Percentiles rank a stretch among this genome's conserved stretches.
phyloP scores from a whole-genome alignment of 495 filamentous ascomycete genomes.

The Entonaema liquescens region DNA sequence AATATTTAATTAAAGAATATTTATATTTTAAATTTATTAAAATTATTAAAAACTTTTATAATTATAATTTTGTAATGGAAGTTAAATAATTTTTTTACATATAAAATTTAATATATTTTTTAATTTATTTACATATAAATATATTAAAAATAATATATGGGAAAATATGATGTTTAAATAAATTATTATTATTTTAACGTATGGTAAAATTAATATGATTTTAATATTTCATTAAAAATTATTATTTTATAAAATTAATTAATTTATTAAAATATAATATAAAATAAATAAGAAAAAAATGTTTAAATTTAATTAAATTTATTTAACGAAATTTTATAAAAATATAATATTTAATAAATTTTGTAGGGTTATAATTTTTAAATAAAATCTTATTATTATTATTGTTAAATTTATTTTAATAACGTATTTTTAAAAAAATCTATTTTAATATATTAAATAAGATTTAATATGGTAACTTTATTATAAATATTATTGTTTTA shows the following conservation, averaged over 20 bases:
- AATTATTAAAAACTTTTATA: neutral
- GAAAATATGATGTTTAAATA: neutral
- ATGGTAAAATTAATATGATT: neutral
- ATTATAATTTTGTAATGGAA: neutral
- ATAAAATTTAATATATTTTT: neutral
- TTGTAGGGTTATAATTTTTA: neutral
- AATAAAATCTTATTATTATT: neutral
- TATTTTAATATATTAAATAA: neutral
- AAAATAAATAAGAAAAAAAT: neutral
- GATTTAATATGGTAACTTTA: neutral
- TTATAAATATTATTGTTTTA: neutral
- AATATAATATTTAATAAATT: neutral
- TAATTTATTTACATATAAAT: neutral
- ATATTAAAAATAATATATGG: neutral
- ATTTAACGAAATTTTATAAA: neutral
- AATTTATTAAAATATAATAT: neutral
- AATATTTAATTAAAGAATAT: neutral
- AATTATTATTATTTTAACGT: neutral
- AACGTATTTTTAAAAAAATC: neutral
- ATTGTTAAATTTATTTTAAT: neutral
- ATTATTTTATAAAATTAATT: neutral
- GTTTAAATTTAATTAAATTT: neutral
- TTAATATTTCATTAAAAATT: neutral
- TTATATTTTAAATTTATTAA: neutral
- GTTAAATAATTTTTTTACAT: conserved; percentile 1